Evolutionary conservation across 1,284 basidiomycete species (phyloP), one percentile per base, ranked within the genome.

Genomic region (Cutaneotrichosporon cavernicola): DNA sequence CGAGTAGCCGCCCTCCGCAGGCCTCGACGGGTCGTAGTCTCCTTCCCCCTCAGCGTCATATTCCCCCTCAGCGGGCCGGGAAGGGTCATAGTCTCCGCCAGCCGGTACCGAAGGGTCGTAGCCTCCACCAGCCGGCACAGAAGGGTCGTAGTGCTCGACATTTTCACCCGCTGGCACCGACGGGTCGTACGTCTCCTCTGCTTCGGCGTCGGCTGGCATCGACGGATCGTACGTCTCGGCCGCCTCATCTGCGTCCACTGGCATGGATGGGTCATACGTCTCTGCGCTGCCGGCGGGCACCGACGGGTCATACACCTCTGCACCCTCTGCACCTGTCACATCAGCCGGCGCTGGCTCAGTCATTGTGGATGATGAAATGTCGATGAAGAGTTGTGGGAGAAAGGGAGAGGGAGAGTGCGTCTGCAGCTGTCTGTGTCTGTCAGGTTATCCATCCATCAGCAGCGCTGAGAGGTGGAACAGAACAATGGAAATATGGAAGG

Each of bases 371-470:
- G 55, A 13, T 26, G 16, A 32, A 5, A 34, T 18, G 26, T 51
- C 14, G 50, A 14, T 26, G 6, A 26, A 16, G 26, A 13, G 11
- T 31, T 16, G 49, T 52, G 11, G 51, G 9, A 9, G 49, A 50
- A 30, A 16, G 1, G 34, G 49, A 50, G 49, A 50, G 49, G 22
- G 22, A 31, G 51, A 53, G 38, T 43, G 55, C 55, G 34, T 43
- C 55, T 56, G 55, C 55, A 56, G 38, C 55, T 56, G 55, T 18
- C 16, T 32, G 7, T 38, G 55, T 56, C 55, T 26, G 55, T 43
- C 30, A 58, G 30, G 56, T 30, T 58, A 58, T 58, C 56, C 56
- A 58, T 58, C 56, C 56, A 49, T n/a, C 56, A 58, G 56, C 56
- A 30, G n/a, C 11, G 56, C 43, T 58, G 56, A 40, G 55, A 56